Base-by-base conservation (phyloP, 1,139 yeast genomes). In the Geotrichum europaeum region DNA sequence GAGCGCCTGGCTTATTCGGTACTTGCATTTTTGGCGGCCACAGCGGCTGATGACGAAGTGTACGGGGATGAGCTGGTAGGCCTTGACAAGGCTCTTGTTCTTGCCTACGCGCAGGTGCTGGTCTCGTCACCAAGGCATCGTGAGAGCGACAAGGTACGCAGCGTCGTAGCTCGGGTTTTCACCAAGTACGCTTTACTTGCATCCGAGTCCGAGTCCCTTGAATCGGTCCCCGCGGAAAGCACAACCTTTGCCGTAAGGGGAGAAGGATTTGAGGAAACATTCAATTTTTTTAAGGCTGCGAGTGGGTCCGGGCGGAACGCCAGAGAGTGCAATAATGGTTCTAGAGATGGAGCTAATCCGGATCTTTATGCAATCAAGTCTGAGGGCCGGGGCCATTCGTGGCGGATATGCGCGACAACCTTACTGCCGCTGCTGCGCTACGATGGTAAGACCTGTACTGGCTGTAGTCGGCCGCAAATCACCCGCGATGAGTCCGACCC, bases 361-460 rank as follows among this genome's bases (percentile, higher is more conserved):
- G 57, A 56, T 30, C 45, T 57, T 2, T 56, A 57, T 50, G 32
- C 56, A 3, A 60, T 60, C 5, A 25, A 40, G 20, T 56, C 60
- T 43, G 55, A 60, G 18, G 20, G 47, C 18, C 45, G 58, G 5
- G 58, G 56, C 4, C 60, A 60, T 30, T 6, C 49, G 24, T 60
- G 62, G 62, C 40, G 60, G 30, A 47, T 60, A 22, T 60, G 62
- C 47, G 52, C 56, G n/a, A 55, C 57, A 10, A 60, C 62, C 22
- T 20, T 60, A n/a, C 20, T 60, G 12, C 62, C 62, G 18, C 34
- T 60, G n/a, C 34, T 55, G 15, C 45, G 34, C 10, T 60, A 57
- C 30, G 51, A 57, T 10, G 62, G 60, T 24, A 57, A 47, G 52
- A 49, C 60, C 2, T 60, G 62, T 25, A 51, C 53, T 20, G 62